Conservation (phyloP, 176 grass and related monocot genomes). For the Dactylis glomerata region DNA sequence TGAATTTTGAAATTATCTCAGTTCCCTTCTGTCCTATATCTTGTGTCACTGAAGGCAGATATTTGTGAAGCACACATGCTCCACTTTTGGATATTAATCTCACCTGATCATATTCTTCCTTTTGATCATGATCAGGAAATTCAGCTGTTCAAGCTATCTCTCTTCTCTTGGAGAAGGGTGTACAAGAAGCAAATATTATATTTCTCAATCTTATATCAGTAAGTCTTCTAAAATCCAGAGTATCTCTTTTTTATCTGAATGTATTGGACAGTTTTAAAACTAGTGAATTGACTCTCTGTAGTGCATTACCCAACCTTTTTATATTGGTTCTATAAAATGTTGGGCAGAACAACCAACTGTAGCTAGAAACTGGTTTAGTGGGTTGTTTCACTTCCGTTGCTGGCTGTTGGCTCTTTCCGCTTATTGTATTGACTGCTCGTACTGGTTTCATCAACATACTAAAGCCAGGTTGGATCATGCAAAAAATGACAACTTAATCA, state of each 20-base stretch:
- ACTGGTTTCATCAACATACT: neutral
- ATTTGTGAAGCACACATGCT: neutral
- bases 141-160: conserved; percentile 90
- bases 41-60: neutral
- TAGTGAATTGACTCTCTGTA: neutral
- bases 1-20: neutral
- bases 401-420: neutral
- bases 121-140: conserved; percentile 60
- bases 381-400: neutral
- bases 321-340: neutral
- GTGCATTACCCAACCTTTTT: neutral
- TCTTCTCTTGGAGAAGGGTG: conserved; percentile 77
- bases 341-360: neutral
- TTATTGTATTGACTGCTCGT: neutral
- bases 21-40: neutral
- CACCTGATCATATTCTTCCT: neutral
- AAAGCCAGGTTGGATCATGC: neutral
- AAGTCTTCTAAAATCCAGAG: conserved; percentile 28
- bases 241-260: neutral
- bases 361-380: neutral
- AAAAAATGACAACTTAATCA: neutral
- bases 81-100: neutral
- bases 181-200: conserved; percentile 72
- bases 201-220: conserved; percentile 64
- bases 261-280: neutral